Evolutionary conservation across 129 eudicot species (phyloP).

Genomic region (Escallonia rubra): DNA sequence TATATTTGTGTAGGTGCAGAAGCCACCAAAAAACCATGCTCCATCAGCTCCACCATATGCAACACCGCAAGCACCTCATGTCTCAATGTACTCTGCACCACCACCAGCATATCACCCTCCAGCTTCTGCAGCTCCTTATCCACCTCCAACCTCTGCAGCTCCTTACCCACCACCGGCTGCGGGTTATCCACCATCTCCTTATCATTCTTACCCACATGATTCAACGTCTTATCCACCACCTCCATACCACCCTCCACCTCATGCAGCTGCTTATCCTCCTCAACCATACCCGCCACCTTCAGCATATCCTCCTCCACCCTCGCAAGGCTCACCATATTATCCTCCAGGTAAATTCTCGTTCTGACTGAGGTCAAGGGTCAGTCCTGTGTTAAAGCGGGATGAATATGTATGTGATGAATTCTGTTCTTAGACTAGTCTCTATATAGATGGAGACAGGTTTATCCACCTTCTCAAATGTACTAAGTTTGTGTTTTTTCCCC

Average conservation of each 20-base stretch:
- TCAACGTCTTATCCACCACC: slow-evolving; percentile 38
- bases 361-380: not conserved
- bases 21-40: slow-evolving; percentile 49
- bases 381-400: too few species aligned
- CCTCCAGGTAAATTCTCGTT: slow-evolving; percentile 49
- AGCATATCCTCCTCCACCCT: slow-evolving; percentile 29
- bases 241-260: slow-evolving; percentile 19
- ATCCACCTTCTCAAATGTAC: not conserved
- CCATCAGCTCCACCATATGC: slow-evolving; percentile 47
- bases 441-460: not conserved
- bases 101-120: slow-evolving; percentile 43
- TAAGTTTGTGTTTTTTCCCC: not conserved
- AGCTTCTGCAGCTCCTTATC: slow-evolving; percentile 23
- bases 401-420: too few species aligned
- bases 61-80: slow-evolving; percentile 24
- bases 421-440: not conserved
- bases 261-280: slow-evolving; percentile 53
- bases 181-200: slow-evolving; percentile 29
- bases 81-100: slow-evolving; percentile 32
- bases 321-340: slow-evolving; percentile 38
- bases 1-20: slow-evolving; percentile 31
- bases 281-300: slow-evolving; percentile 48
- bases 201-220: slow-evolving; percentile 44
- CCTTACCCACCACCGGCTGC: slow-evolving; percentile 34
- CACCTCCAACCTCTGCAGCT: slow-evolving; percentile 25